phyloP scores from a whole-genome alignment of 495 filamentous ascomycete species.

The Aspergillus wentii region DNA sequence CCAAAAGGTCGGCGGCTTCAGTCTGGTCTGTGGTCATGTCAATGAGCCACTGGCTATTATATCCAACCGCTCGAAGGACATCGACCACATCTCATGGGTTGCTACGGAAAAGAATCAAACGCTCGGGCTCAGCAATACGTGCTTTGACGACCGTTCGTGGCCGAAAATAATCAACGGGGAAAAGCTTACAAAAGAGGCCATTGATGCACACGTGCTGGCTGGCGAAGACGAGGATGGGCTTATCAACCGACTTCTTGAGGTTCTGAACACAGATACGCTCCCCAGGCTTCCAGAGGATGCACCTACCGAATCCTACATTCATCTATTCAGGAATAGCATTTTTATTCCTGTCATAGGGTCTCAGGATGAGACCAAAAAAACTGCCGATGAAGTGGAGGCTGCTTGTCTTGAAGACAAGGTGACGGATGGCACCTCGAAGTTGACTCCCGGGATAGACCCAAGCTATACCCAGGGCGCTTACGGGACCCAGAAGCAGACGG shows the following conservation, averaged over 20 bases:
- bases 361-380: conserved; percentile 32
- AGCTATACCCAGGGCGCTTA: conserved; percentile 48
- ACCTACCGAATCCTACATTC: conserved; percentile 66
- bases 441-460: conserved; percentile 11
- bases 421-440: conserved; percentile 5
- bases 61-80: conserved; percentile 70
- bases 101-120: conserved; percentile 57
- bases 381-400: conserved; percentile 45
- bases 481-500: conserved; percentile 91
- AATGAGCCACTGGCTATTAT: conserved; percentile 78
- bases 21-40: conserved; percentile 79
- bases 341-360: conserved; percentile 74
- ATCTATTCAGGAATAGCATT: conserved; percentile 68
- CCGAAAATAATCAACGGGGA: conserved; percentile 71
- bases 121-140: conserved; percentile 82
- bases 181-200: conserved; percentile 38
- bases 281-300: conserved; percentile 50
- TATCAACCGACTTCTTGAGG: conserved; percentile 61
- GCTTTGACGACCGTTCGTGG: conserved; percentile 69
- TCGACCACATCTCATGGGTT: conserved; percentile 62
- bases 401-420: conserved; percentile 24
- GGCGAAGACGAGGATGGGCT: conserved; percentile 56
- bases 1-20: conserved; percentile 82
- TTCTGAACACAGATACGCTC: conserved; percentile 70
- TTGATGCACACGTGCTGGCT: conserved; percentile 41